Base-by-base conservation (phyloP, 768 basidiomycete genomes). In the Ramaria rubella region DNA sequence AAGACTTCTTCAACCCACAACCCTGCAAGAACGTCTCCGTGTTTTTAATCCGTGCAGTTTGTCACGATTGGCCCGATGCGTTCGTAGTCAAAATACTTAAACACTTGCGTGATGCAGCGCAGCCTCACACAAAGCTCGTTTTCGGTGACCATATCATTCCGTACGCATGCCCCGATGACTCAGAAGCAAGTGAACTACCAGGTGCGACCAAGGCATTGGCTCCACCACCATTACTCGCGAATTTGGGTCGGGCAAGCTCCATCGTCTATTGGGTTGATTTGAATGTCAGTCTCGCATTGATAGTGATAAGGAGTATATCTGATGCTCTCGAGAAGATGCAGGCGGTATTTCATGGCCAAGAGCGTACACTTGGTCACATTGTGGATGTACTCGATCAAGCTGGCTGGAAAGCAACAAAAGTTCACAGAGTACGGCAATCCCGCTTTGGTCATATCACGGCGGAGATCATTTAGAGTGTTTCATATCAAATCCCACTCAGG, bases 241-340 rank as follows among this genome's bases (percentile, higher is more conserved):
- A 90, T 63, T 68, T 87, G 5, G 88, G 88, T 0, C 84, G 83
- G 62, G 86, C 85, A 6, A 87, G 70, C 64, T 76, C 81, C 5
- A 82, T 80, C 59, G 84, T 78, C 6, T 87, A 86, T 65, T 85
- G 79, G 76, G 76, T 86, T 75, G 86, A 88, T 64, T 67, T 46
- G 49, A 2, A 5, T 50, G 24, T 11, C 24, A 29, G 30, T 33
- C 11, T 29, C 21, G 12, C 9, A 14, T 46, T 50, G 24, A 2
- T 29, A 11, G 15, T 50, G 44, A 21, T 17, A 38, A 27, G 26
- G 31, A n/a, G n/a, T n/a, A n/a, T n/a, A 27, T 24, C 27, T 27
- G 36, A 38, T 14, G 12, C 30, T 19, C 23, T 26, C 1, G 42
- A 30, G 31, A 56, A 87, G 86, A 87, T 87, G 86, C 81, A 83